phyloP scores from a whole-genome alignment of 2,329 filamentous ascomycete genomes.

The Xylariales sp. region DNA sequence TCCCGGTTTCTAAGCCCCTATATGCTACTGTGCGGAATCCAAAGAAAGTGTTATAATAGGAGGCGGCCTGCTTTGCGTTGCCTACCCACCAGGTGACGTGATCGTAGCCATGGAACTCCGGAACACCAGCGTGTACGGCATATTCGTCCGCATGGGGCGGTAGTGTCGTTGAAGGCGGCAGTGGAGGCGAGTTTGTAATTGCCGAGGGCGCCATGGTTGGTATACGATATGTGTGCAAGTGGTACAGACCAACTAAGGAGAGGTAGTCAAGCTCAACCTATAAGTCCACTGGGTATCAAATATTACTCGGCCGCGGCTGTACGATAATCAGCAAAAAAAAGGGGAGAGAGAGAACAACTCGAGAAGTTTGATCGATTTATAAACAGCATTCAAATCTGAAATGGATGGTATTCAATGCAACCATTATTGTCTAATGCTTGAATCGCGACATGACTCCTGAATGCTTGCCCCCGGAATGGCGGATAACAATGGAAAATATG shows the following conservation, averaged over 20 bases:
- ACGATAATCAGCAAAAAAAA: not conserved
- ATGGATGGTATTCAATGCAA: conserved; percentile 4
- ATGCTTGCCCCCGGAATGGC: conserved; percentile 51
- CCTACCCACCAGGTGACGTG: conserved; percentile 97
- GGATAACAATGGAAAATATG: conserved; percentile 45
- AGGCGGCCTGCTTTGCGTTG: conserved; percentile 94
- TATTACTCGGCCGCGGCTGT: not conserved
- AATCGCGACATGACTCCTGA: conserved; percentile 21
- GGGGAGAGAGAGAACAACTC: not conserved
- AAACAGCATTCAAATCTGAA: not conserved
- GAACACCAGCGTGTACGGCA: conserved; percentile 61
- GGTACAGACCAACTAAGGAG: not conserved
- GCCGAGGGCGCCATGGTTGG: conserved; percentile 70
- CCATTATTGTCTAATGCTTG: conserved; percentile 19
- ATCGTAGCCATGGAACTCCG: conserved; percentile 85
- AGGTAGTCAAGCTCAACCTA: conserved; percentile 7
- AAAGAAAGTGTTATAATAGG: conserved; percentile 88
- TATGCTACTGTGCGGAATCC: conserved; percentile 88
- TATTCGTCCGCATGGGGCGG: conserved; percentile 62
- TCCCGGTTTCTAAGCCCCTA: conserved; percentile 87
- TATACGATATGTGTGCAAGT: conserved; percentile 5
- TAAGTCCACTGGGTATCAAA: conserved; percentile 15
- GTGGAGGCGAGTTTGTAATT: conserved; percentile 61
- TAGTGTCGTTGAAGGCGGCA: conserved; percentile 56
- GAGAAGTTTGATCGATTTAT: conserved; percentile 15